These are phyloP conservation scores for Coemansia erecta DNA, from an alignment of 192 early-diverging fungal genomes.

Conservation along the genomic window DNA sequence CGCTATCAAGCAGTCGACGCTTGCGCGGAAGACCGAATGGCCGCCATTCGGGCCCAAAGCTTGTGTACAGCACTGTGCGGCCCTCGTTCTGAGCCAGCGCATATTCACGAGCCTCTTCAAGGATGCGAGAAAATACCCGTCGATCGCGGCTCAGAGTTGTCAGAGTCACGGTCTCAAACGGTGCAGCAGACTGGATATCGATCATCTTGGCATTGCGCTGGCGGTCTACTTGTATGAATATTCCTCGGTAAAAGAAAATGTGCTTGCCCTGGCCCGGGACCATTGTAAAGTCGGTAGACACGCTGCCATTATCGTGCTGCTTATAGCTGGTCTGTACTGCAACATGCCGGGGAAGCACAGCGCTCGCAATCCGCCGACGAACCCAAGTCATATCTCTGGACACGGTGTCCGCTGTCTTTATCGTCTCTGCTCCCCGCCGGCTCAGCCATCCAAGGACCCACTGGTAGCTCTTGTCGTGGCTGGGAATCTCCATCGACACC, in stretches of 20 bases:
- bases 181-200: conserved; percentile 86
- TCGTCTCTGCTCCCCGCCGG: conserved; percentile 33
- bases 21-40: conserved; percentile 92
- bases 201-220: conserved; percentile 85
- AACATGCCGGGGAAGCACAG: conserved; percentile 63
- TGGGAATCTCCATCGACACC: conserved; percentile 90
- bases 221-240: conserved; percentile 82
- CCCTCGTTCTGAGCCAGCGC: conserved; percentile 90
- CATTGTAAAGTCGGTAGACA: conserved; percentile 77
- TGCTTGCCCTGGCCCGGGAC: conserved; percentile 94
- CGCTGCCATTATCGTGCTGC: conserved; percentile 88
- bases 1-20: conserved; percentile 67
- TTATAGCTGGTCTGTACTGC: conserved; percentile 86
- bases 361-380: conserved; percentile 54
- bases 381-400: conserved; percentile 37
- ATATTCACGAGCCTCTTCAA: conserved; percentile 76
- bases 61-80: conserved; percentile 93
- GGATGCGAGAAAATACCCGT: conserved; percentile 67
- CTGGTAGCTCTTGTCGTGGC: conserved; percentile 87
- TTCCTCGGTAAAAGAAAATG: conserved; percentile 72
- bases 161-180: conserved; percentile 92
- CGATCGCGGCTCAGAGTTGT: conserved; percentile 86
- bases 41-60: conserved; percentile 94
- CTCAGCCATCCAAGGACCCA: conserved; percentile 95
- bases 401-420: conserved; percentile 17